These are phyloP conservation scores for Hibiscus mutabilis DNA, from an alignment of 345 rosid genomes.

Conservation along the genomic window DNA sequence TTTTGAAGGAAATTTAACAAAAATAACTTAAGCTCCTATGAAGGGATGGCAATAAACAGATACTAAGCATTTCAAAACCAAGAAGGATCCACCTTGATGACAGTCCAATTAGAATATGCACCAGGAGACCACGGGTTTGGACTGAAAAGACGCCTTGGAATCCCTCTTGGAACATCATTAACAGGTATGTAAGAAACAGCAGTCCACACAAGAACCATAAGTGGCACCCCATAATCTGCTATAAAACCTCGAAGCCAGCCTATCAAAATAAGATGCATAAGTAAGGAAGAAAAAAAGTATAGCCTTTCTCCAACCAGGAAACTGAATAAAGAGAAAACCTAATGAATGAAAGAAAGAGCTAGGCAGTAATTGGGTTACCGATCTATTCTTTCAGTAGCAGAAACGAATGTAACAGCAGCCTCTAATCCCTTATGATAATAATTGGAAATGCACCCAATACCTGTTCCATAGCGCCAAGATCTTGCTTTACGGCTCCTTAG, in stretches of 20 bases:
- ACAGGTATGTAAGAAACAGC: constrained; percentile 46
- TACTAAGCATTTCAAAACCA: neutral
- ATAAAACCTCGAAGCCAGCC: constrained; percentile 54
- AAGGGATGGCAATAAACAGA: neutral
- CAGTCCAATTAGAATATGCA: constrained; percentile 52
- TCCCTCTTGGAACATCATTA: constrained; percentile 52
- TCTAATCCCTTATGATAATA: neutral
- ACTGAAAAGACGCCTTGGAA: constrained; percentile 74
- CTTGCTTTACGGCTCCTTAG: constrained; percentile 71
- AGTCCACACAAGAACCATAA: constrained; percentile 81
- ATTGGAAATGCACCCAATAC: constrained; percentile 20
- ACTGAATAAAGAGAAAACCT: constrained; percentile 3
- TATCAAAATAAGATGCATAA: constrained; percentile 15
- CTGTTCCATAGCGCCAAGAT: constrained; percentile 67
- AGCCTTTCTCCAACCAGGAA: neutral
- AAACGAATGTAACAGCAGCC: neutral
- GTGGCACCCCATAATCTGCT: constrained; percentile 86
- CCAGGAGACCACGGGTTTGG: constrained; percentile 39
- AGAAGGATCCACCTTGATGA: constrained; percentile 41
- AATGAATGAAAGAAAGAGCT: constrained; percentile 2
- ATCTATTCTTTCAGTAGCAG: neutral
- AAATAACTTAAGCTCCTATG: neutral
- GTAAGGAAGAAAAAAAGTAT: neutral
- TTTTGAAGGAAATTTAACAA: neutral
- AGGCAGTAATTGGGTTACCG: constrained; percentile 4